Evolutionary conservation across 2,329 filamentous ascomycete genomes (phyloP).

Genomic region (Neonectria ditissima): DNA sequence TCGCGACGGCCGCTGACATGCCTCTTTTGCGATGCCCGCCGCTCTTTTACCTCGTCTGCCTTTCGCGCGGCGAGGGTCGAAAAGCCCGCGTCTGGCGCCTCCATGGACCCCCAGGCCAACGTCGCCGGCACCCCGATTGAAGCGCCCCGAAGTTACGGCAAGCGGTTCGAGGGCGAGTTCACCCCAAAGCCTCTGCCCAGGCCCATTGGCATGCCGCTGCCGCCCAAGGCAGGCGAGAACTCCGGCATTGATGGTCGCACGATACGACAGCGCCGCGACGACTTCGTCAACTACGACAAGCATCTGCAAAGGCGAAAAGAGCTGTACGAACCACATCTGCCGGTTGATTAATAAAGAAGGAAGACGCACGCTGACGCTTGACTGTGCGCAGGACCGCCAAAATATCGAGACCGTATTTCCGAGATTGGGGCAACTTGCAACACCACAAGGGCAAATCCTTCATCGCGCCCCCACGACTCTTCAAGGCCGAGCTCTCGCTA

Average conservation of each 20-base stretch:
- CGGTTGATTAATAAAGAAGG: no score
- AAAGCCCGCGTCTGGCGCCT: conserved; percentile 52
- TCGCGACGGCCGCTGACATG: conserved; percentile 55
- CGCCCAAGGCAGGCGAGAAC: conserved; percentile 84
- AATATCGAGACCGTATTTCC: conserved; percentile 90
- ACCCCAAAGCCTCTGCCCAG: conserved; percentile 71
- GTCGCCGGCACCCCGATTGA: conserved; percentile 63
- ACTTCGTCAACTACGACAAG: conserved; percentile 87
- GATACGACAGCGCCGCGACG: conserved; percentile 75
- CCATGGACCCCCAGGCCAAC: conserved; percentile 53
- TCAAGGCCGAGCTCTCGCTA: conserved; percentile 83
- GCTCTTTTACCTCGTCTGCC: conserved; percentile 60
- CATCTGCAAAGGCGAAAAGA: conserved; percentile 81
- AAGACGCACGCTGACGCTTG: conserved; percentile 19
- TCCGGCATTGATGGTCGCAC: conserved; percentile 78
- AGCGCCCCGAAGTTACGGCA: conserved; percentile 71
- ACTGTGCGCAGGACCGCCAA: conserved; percentile 70
- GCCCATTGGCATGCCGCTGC: conserved; percentile 83
- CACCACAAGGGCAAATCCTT: conserved; percentile 93
- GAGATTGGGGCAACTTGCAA: conserved; percentile 89
- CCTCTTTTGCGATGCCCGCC: conserved; percentile 64
- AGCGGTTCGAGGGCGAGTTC: conserved; percentile 63
- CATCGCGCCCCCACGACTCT: conserved; percentile 84
- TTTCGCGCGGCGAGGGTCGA: conserved; percentile 44
- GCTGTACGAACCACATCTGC: conserved; percentile 65